These are phyloP conservation scores for Penicillium hesseltinei DNA, from an alignment of 2,329 filamentous ascomycete genomes.

Conservation along the genomic window DNA sequence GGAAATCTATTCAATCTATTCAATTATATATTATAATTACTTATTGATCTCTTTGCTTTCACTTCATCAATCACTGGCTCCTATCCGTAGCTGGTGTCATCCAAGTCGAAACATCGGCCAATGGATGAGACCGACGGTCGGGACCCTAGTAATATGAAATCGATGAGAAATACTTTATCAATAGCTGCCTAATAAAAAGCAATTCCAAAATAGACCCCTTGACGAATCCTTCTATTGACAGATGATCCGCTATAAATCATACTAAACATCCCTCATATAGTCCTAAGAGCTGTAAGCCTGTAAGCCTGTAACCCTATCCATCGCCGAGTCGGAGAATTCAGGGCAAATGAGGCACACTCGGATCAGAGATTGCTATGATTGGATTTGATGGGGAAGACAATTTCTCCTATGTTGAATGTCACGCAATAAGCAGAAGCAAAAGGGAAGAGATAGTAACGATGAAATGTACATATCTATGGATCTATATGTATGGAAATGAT, in stretches of 20 bases:
- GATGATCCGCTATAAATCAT: not conserved
- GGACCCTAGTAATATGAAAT: not conserved
- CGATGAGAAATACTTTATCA: not conserved
- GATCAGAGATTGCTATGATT: constrained; percentile 5
- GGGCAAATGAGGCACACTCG: constrained; percentile 5
- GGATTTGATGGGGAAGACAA: constrained; percentile 1
- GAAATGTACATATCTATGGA: not conserved
- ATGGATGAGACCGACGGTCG: constrained; percentile 1
- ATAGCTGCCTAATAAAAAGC: not conserved
- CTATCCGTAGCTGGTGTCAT: not conserved
- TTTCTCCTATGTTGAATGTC: not conserved
- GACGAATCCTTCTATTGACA: not conserved
- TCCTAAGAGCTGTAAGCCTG: too few species aligned
- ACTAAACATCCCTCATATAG: not conserved
- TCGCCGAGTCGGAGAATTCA: constrained; percentile 4
- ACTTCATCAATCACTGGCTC: not conserved
- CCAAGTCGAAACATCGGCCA: not conserved
- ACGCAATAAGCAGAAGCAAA: not conserved
- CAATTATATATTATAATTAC: too few species aligned
- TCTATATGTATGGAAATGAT: not conserved
- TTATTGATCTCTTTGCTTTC: not conserved
- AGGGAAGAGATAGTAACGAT: not conserved
- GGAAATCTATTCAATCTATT: not conserved
- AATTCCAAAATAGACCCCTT: not conserved
- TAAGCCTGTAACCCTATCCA: not conserved